phyloP scores from a whole-genome alignment of 129 eudicot genomes.

The Flaveria robusta region DNA sequence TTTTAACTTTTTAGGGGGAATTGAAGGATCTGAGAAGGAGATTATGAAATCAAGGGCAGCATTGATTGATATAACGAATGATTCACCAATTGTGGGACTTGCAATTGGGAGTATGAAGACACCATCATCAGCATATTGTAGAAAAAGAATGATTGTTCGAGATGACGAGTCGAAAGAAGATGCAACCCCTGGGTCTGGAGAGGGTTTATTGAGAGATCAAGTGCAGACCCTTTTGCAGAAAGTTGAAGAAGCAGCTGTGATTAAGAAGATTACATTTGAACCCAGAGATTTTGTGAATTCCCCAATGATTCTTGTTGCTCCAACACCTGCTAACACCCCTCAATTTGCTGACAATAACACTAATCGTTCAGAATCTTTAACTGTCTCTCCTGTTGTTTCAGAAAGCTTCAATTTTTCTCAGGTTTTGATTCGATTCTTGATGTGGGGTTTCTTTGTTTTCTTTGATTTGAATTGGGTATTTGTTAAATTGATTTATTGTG shows the following conservation, averaged over 20 bases:
- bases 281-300: constrained; percentile 38
- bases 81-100: constrained; percentile 91
- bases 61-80: constrained; percentile 78
- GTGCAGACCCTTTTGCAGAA: constrained; percentile 82
- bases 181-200: constrained; percentile 72
- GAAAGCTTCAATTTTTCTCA: constrained; percentile 53
- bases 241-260: constrained; percentile 83
- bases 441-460: constrained; percentile 9
- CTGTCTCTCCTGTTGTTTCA: constrained; percentile 41
- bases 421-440: constrained; percentile 39
- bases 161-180: too few relatives aligned
- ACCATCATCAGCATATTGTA: constrained; percentile 61
- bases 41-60: constrained; percentile 49
- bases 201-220: constrained; percentile 80
- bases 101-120: constrained; percentile 67
- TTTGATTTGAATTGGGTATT: constrained; percentile 20
- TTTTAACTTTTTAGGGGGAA: constrained; percentile 41
- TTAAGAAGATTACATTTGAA: constrained; percentile 52
- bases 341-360: constrained; percentile 33
- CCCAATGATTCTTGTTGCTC: constrained; percentile 55
- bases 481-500: constrained; percentile 3
- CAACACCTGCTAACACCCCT: constrained; percentile 91
- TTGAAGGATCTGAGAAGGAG: constrained; percentile 30
- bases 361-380: constrained; percentile 33
- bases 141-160: constrained; percentile 33